phyloP scores from a whole-genome alignment of 371 early-diverging fungal species.

The Encephalitozoon hellem region DNA sequence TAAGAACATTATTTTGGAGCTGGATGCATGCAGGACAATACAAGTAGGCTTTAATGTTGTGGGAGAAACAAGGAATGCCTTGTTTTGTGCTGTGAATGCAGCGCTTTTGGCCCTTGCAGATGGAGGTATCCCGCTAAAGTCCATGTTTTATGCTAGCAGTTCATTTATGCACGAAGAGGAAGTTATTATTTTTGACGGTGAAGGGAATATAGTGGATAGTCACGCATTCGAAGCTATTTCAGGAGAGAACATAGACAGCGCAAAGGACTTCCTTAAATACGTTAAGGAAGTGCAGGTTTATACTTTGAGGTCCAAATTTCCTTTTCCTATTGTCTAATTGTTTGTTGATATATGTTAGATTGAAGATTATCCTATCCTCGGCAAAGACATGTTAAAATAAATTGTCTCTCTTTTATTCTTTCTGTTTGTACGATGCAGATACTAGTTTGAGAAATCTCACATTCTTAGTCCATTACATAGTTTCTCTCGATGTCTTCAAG shows the following conservation, averaged over 20 bases:
- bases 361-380: not conserved
- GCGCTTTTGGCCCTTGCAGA: conserved; percentile 22
- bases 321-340: not conserved
- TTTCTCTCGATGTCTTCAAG: not conserved
- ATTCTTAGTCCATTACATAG: not conserved
- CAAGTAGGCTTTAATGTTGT: not conserved
- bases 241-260: not conserved
- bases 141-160: conserved; percentile 28
- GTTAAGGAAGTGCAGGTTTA: conserved; percentile 13
- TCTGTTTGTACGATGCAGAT: not conserved
- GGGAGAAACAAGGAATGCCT: conserved; percentile 4
- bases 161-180: conserved; percentile 23
- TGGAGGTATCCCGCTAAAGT: conserved; percentile 41
- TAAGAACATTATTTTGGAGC: conserved; percentile 8
- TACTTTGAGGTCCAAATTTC: not conserved
- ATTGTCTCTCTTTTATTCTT: not conserved
- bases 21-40: conserved; percentile 16
- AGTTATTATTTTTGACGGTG: conserved; percentile 24
- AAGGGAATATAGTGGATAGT: not conserved
- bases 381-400: not conserved
- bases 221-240: conserved; percentile 15
- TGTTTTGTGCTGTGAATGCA: conserved; percentile 44
- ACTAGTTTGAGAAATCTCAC: not conserved
- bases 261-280: not conserved
- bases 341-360: no score